Evolutionary conservation across 805 yeast species (phyloP).

Genomic region (Myxozyma lipomycoides): DNA sequence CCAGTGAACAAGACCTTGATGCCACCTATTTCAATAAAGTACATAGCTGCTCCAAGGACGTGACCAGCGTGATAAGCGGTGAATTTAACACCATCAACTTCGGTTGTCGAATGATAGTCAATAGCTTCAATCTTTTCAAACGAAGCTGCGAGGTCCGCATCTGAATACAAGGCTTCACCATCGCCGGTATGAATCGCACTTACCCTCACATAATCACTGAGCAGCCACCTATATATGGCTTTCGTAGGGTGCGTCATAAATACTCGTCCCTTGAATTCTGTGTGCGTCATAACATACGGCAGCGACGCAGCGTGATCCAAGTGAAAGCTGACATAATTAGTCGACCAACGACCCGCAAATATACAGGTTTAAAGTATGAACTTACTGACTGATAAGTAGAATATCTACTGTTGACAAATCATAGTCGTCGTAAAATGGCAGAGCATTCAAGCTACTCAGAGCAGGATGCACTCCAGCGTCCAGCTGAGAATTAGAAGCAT

Average conservation of each 20-base stretch:
- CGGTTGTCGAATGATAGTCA: constrained; percentile 93
- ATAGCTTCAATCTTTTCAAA: constrained; percentile 89
- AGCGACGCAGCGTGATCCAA: constrained; percentile 96
- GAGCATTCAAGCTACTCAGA: constrained; percentile 76
- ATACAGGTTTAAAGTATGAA: constrained; percentile 3
- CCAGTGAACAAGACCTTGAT: constrained; percentile 87
- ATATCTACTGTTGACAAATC: constrained; percentile 85
- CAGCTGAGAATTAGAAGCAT: constrained; percentile 37
- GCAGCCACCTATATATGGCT: constrained; percentile 93
- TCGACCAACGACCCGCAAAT: background rate
- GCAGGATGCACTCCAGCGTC: constrained; percentile 99
- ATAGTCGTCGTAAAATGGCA: constrained; percentile 94
- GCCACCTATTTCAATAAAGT: constrained; percentile 90
- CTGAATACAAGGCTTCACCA: constrained; percentile 61
- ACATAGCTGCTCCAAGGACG: constrained; percentile 98
- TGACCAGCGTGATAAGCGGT: constrained; percentile 99
- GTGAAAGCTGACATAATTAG: constrained; percentile 54
- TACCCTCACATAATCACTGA: constrained; percentile 91
- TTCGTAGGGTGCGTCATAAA: constrained; percentile 99
- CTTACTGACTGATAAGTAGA: constrained; percentile 71
- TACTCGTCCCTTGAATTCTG: constrained; percentile 89
- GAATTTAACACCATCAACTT: constrained; percentile 88
- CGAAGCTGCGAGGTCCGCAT: constrained; percentile 82
- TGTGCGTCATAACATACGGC: constrained; percentile 97
- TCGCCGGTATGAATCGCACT: constrained; percentile 34